Conservation (phyloP, 768 basidiomycete genomes). For the Lactarius hatsudake region DNA sequence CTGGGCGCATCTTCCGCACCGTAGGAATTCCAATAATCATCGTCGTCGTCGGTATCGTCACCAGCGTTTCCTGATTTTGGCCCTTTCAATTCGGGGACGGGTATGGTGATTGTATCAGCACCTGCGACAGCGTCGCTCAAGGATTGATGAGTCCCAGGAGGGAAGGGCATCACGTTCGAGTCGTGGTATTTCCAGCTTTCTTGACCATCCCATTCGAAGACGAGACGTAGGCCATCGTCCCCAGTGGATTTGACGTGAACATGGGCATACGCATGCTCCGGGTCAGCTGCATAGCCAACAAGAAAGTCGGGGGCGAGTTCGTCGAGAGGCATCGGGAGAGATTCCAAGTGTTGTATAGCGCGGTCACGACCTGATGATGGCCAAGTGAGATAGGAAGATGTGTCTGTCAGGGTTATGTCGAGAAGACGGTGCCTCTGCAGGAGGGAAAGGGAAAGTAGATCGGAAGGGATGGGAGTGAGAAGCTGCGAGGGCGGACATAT, state of each 20-base stretch:
- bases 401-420: conserved; percentile 46
- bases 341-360: conserved; percentile 45
- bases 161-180: conserved; percentile 67
- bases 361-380: conserved; percentile 43
- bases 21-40: conserved; percentile 71
- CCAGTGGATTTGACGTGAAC: conserved; percentile 38
- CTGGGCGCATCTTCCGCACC: conserved; percentile 38
- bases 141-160: conserved; percentile 38
- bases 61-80: conserved; percentile 15
- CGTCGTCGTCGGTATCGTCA: conserved; percentile 37
- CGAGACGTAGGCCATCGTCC: conserved; percentile 47
- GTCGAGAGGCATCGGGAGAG: conserved; percentile 33
- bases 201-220: conserved; percentile 63
- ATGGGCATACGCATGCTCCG: conserved; percentile 25
- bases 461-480: conserved; percentile 49
- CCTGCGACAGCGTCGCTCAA: conserved; percentile 33
- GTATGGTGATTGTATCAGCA: not conserved
- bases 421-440: conserved; percentile 67
- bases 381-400: conserved; percentile 65
- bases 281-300: conserved; percentile 32
- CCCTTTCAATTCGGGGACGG: conserved; percentile 1
- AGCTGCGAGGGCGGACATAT: conserved; percentile 53
- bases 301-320: conserved; percentile 48
- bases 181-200: conserved; percentile 71
- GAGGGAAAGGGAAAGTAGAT: conserved; percentile 58